phyloP scores from a whole-genome alignment of 1,139 yeast species.

The Debaryomycetaceae sp. region DNA sequence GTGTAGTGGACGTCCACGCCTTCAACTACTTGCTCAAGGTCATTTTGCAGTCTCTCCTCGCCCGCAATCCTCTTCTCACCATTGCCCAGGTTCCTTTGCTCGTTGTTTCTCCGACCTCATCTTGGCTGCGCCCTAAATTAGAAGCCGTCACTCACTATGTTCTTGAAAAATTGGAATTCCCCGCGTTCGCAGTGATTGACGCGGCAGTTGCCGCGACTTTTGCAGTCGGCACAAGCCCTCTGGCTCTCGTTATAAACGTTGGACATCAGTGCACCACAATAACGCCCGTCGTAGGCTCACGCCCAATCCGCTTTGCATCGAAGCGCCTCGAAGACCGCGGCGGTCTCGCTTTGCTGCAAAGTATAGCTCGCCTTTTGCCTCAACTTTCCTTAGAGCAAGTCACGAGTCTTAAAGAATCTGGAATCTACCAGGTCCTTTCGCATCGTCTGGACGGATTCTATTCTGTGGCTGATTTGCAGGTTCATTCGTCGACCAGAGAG shows the following conservation, averaged over 20 bases:
- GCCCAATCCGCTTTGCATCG: conserved; percentile 45
- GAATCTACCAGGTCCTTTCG: conserved; percentile 63
- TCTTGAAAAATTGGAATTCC: conserved; percentile 62
- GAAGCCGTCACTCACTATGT: conserved; percentile 67
- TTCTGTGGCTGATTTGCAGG: conserved; percentile 39
- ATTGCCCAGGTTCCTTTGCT: conserved; percentile 39
- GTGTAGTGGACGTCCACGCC: conserved; percentile 58
- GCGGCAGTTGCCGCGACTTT: conserved; percentile 61
- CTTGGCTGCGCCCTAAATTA: conserved; percentile 59
- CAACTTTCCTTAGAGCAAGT: conserved; percentile 46
- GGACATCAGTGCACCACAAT: conserved; percentile 71
- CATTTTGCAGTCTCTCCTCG: conserved; percentile 46
- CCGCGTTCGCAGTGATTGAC: conserved; percentile 65
- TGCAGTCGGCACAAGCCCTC: conserved; percentile 57
- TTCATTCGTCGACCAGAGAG: conserved; percentile 23
- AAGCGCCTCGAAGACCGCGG: conserved; percentile 42
- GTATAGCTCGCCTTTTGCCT: conserved; percentile 45
- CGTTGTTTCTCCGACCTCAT: conserved; percentile 49
- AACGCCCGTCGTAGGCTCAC: conserved; percentile 66
- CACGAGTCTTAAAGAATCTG: conserved; percentile 64
- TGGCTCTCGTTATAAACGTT: conserved; percentile 67
- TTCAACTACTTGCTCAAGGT: conserved; percentile 58
- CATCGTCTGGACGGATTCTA: conserved; percentile 52
- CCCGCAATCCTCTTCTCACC: conserved; percentile 38
- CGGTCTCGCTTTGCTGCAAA: conserved; percentile 49